Evolutionary conservation across 2,329 filamentous ascomycete species (phyloP).

Genomic region (Aspergillus fructus): DNA sequence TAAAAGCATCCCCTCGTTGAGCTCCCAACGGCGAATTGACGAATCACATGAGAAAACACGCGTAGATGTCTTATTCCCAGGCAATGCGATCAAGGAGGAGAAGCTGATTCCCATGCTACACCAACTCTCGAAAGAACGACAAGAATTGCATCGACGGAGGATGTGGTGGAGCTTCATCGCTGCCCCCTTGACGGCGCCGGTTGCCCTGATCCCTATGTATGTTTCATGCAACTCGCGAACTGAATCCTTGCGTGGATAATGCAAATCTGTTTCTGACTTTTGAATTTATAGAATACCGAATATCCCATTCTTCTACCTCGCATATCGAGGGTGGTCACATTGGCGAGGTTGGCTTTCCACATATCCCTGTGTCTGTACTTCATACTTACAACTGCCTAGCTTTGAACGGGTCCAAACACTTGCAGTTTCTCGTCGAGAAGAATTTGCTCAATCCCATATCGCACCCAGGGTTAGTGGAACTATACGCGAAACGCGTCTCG

Average conservation of each 20-base stretch:
- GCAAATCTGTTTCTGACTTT: not conserved
- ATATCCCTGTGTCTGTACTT: not conserved
- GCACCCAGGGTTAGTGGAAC: constrained; percentile 67
- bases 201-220: constrained; percentile 83
- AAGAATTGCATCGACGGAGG: constrained; percentile 71
- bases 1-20: constrained; percentile 87
- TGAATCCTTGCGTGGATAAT: not conserved
- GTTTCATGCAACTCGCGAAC: constrained; percentile 30
- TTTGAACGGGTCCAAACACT: constrained; percentile 76
- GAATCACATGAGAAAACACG: constrained; percentile 66
- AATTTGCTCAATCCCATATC: constrained; percentile 67
- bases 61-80: constrained; percentile 68
- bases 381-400: constrained; percentile 48
- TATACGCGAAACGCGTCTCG: constrained; percentile 60
- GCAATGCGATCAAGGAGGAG: constrained; percentile 63
- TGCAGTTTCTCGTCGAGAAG: constrained; percentile 76
- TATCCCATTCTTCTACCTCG: constrained; percentile 93
- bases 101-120: constrained; percentile 66
- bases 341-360: constrained; percentile 60
- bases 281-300: constrained; percentile 71
- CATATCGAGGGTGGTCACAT: constrained; percentile 86
- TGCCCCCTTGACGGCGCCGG: constrained; percentile 79
- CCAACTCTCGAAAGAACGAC: constrained; percentile 74
- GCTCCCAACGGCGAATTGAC: constrained; percentile 62
- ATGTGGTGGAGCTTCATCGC: constrained; percentile 78